phyloP scores from a whole-genome alignment of 2,329 filamentous ascomycete species.

The Aspergillus bombycis region DNA sequence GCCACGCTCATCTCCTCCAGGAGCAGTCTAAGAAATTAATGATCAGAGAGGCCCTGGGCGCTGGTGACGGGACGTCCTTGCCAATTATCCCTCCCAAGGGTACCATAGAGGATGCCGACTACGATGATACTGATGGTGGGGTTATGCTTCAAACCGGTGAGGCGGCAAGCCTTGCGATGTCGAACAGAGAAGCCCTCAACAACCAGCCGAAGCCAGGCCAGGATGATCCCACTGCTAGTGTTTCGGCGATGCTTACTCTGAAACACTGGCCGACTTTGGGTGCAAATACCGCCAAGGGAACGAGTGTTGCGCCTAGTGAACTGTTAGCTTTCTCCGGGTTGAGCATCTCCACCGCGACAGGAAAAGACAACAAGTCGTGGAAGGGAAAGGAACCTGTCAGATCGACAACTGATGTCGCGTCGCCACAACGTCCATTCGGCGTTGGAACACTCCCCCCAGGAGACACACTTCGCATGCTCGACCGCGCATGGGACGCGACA shows the following conservation, averaged over 20 bases:
- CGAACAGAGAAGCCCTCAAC: constrained; percentile 21
- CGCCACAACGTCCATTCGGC: constrained; percentile 1
- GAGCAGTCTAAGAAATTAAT: constrained; percentile 56
- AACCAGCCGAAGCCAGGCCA: constrained; percentile 20
- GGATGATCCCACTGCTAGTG: background rate
- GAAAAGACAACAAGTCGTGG: background rate
- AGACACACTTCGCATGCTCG: constrained; percentile 18
- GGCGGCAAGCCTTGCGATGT: constrained; percentile 7
- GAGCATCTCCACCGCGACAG: background rate
- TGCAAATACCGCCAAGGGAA: background rate
- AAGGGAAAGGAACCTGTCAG: constrained; percentile 11
- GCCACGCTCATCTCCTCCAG: constrained; percentile 47
- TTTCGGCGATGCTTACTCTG: constrained; percentile 14
- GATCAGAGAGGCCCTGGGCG: constrained; percentile 37
- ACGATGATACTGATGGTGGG: constrained; percentile 25
- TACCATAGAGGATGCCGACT: constrained; percentile 12
- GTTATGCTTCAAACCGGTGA: constrained; percentile 17
- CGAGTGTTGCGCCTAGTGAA: constrained; percentile 14
- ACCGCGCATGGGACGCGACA: constrained; percentile 31
- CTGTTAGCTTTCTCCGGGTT: constrained; percentile 26
- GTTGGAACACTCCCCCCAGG: constrained; percentile 11
- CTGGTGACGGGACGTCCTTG: constrained; percentile 5
- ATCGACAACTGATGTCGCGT: background rate
- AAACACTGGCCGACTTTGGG: constrained; percentile 31
- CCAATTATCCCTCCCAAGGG: constrained; percentile 6